Evolutionary conservation across 441 rosid genomes (phyloP), one percentile per base, ranked within the genome.

Genomic region (Gossypium lobatum): DNA sequence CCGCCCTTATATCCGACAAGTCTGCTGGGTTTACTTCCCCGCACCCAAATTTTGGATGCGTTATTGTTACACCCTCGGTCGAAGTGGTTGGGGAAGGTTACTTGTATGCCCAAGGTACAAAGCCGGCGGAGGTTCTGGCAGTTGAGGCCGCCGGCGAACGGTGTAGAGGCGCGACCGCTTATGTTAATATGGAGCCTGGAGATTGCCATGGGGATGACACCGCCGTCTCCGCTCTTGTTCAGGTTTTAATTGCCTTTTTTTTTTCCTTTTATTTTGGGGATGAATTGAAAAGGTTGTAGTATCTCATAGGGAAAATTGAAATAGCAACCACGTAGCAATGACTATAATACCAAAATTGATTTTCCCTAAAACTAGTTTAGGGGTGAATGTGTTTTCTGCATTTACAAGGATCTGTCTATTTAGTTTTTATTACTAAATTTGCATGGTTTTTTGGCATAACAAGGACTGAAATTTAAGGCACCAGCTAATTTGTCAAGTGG

Each of bases 11-110:
- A 20, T 80, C 96, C 7, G 96, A 94, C 71, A 87, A 59, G 68
- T 94, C 98, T 26, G 90, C 97, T 48, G 94, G 97, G 0, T 76
- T 86, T 73, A 84, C 93, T 61, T 92, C 97, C 0, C 97, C 97
- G 5, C 97, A 95, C 79, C 94, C 97, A 10, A 92, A 92, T 71
- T 91, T 91, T 74, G 98, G 98, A 9, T 95, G 98, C 75, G 84
- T 95, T 21, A 85, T 89, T 55, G 80, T 86, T 57, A 79, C 88
- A 11, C 67, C 84, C 5, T 16, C 83, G 6, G 90, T 89, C 1
- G 80, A 77, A 46, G 82, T 92, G 65, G 89, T 82, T 37, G 96
- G 97, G 17, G 96, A 95, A 78, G 97, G 97, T 1, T 91, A 78
- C 67, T 78, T 94, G 1, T 94, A 92, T 71, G 97, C 96, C 0